phyloP scores from a whole-genome alignment of 1,284 basidiomycete genomes.

The Rhodotorula sp. region DNA sequence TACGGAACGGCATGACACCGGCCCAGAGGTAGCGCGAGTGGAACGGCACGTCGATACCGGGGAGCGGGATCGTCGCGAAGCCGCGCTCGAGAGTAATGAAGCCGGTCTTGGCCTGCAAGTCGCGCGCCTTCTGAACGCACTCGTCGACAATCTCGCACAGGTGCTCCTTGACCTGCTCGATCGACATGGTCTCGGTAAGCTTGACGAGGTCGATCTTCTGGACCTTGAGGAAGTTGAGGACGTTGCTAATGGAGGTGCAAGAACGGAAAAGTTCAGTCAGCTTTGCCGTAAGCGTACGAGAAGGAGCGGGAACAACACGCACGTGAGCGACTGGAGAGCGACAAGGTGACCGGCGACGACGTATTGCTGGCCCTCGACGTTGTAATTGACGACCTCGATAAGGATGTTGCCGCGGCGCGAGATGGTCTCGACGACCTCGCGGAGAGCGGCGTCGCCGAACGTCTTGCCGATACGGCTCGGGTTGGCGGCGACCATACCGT shows the following conservation, averaged over 20 bases:
- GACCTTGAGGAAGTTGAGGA: slow-evolving; percentile 92
- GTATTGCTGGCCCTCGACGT: slow-evolving; percentile 95
- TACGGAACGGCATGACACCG: slow-evolving; percentile 94
- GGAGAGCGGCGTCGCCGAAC: slow-evolving; percentile 80
- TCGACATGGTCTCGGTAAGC: slow-evolving; percentile 76
- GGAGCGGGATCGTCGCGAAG: slow-evolving; percentile 84
- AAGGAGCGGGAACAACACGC: slow-evolving; percentile 47
- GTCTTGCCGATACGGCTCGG: slow-evolving; percentile 90
- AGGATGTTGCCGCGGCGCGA: slow-evolving; percentile 71
- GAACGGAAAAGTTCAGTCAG: not conserved
- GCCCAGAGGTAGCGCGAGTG: slow-evolving; percentile 98
- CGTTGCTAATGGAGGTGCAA: slow-evolving; percentile 48
- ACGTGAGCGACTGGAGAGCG: slow-evolving; percentile 88
- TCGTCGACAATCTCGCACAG: slow-evolving; percentile 83
- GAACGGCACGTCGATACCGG: slow-evolving; percentile 98
- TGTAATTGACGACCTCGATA: slow-evolving; percentile 95
- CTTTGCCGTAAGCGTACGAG: not conserved
- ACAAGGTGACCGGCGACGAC: slow-evolving; percentile 95
- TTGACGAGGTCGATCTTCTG: slow-evolving; percentile 95
- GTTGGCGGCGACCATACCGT: slow-evolving; percentile 98
- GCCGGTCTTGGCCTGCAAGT: slow-evolving; percentile 78
- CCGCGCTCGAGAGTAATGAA: slow-evolving; percentile 93
- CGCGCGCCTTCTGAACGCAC: slow-evolving; percentile 68
- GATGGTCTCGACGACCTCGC: slow-evolving; percentile 92
- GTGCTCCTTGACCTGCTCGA: slow-evolving; percentile 91